Evolutionary conservation across 108 stramenopile genomes (phyloP).

Genomic region (Phaeodactylum tricornutum): DNA sequence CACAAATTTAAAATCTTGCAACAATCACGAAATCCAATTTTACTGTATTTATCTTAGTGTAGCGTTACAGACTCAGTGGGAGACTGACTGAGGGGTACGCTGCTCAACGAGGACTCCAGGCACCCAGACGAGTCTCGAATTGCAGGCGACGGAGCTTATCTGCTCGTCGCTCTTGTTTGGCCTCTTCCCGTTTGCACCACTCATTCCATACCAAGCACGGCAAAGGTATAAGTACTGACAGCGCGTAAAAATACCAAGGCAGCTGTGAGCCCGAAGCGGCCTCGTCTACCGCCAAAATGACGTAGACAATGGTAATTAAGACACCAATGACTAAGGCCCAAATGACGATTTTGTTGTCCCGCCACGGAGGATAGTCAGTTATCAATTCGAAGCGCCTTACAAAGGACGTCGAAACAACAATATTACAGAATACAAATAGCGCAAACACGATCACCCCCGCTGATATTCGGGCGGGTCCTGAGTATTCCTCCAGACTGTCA

Average conservation of each 20-base stretch:
- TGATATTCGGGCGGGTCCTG: conserved; percentile 35
- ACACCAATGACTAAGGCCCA: conserved; percentile 16
- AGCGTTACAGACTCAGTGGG: too few species aligned
- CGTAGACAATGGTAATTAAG: conserved; percentile 26
- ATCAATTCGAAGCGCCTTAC: conserved; percentile 48
- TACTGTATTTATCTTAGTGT: too few species aligned
- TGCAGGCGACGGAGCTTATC: conserved; percentile 75
- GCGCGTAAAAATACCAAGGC: conserved; percentile 59
- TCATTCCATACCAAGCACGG: conserved; percentile 49
- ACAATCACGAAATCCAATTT: too few species aligned
- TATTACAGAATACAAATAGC: conserved; percentile 42
- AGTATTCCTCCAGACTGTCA: conserved; percentile 39
- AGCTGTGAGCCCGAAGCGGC: conserved; percentile 24
- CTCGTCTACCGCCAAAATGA: conserved; percentile 25
- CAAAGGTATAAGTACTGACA: conserved; percentile 44
- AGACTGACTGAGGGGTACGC: too few species aligned
- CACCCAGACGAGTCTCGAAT: conserved; percentile 67
- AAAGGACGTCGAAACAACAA: conserved; percentile 53
- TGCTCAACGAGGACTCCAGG: conserved; percentile 16
- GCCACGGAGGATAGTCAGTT: conserved; percentile 46
- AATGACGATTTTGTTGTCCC: conserved; percentile 50
- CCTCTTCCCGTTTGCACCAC: conserved; percentile 44
- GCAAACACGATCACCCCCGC: conserved; percentile 48
- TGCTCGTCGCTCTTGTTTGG: conserved; percentile 42
- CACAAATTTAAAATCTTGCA: too few species aligned